Percentiles rank a stretch among this genome's conserved stretches.
phyloP scores from a whole-genome alignment of 2,329 filamentous ascomycete genomes.

The Amauroascus niger region DNA sequence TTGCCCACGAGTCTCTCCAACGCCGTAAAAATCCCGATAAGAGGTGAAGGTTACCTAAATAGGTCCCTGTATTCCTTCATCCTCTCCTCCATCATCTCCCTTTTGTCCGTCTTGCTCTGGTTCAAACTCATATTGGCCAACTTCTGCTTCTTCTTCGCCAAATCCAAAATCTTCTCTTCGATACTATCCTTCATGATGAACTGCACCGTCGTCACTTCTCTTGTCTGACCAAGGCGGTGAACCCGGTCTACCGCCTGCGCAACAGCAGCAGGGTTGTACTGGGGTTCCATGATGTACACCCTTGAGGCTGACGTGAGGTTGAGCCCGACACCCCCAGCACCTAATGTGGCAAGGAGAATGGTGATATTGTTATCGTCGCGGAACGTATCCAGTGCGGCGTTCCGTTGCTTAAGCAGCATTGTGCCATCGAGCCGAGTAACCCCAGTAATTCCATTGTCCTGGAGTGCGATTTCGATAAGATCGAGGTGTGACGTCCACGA shows the following conservation, averaged over 20 bases:
- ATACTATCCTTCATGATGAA: constrained; percentile 88
- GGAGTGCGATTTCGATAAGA: constrained; percentile 74
- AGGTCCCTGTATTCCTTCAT: constrained; percentile 52
- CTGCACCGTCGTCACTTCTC: constrained; percentile 75
- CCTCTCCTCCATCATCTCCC: constrained; percentile 55
- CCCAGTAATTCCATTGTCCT: constrained; percentile 43
- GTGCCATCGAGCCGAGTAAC: constrained; percentile 81
- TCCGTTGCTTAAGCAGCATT: constrained; percentile 67
- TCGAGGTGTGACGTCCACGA: constrained; percentile 94
- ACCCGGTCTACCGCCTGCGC: constrained; percentile 91
- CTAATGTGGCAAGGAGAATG: constrained; percentile 85
- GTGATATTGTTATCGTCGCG: constrained; percentile 60
- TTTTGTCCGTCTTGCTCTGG: constrained; percentile 49
- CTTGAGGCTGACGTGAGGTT: constrained; percentile 79
- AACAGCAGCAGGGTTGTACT: constrained; percentile 92
- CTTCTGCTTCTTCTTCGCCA: constrained; percentile 89
- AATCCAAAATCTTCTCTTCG: constrained; percentile 81
- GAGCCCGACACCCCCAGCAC: constrained; percentile 80
- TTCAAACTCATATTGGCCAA: constrained; percentile 82
- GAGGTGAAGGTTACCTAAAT: constrained; percentile 33
- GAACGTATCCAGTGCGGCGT: constrained; percentile 66
- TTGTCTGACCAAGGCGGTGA: constrained; percentile 78
- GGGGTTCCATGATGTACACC: constrained; percentile 96
- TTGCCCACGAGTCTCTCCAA: neutral
- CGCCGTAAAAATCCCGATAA: neutral